Conservation (phyloP, 169 alveolate genomes). For the Plasmodium relictum region DNA sequence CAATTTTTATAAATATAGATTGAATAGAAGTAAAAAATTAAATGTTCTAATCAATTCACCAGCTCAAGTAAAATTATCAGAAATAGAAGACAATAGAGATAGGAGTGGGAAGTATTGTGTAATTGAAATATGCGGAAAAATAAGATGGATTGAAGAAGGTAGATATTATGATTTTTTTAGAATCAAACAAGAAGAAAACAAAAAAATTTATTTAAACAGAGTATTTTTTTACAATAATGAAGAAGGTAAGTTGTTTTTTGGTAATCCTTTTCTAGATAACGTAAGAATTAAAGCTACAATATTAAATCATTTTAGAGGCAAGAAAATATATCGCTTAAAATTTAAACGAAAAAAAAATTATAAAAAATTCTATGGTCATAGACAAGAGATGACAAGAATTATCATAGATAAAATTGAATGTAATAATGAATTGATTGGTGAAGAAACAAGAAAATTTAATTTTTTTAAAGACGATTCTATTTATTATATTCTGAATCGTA, state of each 20-base stretch:
- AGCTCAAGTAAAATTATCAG: conserved; percentile 85
- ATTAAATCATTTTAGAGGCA: conserved; percentile 88
- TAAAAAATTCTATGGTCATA: conserved; percentile 84
- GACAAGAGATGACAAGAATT: conserved; percentile 87
- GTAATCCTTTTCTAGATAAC: conserved; percentile 89
- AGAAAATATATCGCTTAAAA: conserved; percentile 84
- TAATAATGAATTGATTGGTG: conserved; percentile 39
- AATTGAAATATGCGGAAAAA: conserved; percentile 87
- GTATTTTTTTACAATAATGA: conserved; percentile 83
- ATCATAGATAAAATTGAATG: conserved; percentile 78
- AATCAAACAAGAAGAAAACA: conserved; percentile 87
- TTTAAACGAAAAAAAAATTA: conserved; percentile 88
- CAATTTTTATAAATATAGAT: conserved; percentile 3
- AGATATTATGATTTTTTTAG: conserved; percentile 89
- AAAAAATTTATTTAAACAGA: conserved; percentile 82
- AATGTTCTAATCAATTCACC: conserved; percentile 82
- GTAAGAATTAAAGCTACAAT: conserved; percentile 86
- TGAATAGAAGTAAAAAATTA: conserved; percentile 18
- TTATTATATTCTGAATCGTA: conserved; percentile 61
- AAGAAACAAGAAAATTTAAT: conserved; percentile 62
- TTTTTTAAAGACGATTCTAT: conserved; percentile 65
- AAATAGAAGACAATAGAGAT: conserved; percentile 84
- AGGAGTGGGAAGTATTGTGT: conserved; percentile 87
- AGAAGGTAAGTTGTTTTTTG: conserved; percentile 84
- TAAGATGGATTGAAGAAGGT: conserved; percentile 89